These are phyloP conservation scores for Stenocarpella maydis DNA, from an alignment of 2,329 filamentous ascomycete species.

Conservation along the genomic window DNA sequence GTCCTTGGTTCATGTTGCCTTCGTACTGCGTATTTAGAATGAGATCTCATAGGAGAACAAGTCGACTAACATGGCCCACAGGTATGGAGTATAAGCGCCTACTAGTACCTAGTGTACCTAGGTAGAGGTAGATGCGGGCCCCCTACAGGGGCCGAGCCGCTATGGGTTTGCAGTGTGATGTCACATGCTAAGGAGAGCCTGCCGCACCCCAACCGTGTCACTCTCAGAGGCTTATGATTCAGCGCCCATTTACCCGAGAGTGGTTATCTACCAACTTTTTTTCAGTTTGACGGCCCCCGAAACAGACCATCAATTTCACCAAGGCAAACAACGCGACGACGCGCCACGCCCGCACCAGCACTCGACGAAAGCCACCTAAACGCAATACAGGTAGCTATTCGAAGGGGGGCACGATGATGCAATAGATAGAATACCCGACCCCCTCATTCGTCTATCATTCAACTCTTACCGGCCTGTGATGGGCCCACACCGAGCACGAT, in stretches of 20 bases:
- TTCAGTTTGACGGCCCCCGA: background rate
- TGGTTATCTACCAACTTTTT: slow-evolving; percentile 15
- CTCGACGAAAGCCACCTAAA: background rate
- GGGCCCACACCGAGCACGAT: slow-evolving; percentile 35
- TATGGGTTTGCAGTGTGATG: slow-evolving; percentile 27
- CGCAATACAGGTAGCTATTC: background rate
- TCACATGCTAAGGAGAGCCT: slow-evolving; percentile 31
- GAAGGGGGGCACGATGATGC: background rate
- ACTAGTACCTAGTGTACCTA: no score
- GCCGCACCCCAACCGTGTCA: background rate
- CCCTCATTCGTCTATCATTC: background rate
- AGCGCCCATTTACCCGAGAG: background rate
- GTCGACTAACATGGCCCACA: background rate
- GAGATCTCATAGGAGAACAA: background rate
- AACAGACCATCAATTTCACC: background rate
- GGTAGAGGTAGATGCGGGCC: background rate
- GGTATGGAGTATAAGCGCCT: no score
- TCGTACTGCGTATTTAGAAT: background rate
- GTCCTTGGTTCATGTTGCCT: no score
- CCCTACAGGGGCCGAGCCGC: background rate
- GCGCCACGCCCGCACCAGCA: background rate
- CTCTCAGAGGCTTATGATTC: background rate
- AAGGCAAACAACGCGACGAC: slow-evolving; percentile 1
- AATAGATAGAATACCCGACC: background rate
- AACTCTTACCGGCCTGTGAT: slow-evolving; percentile 7